Percentiles rank a stretch among this genome's conserved stretches.
Conservation (phyloP, 768 basidiomycete genomes). For the Lactarius evosmus region DNA sequence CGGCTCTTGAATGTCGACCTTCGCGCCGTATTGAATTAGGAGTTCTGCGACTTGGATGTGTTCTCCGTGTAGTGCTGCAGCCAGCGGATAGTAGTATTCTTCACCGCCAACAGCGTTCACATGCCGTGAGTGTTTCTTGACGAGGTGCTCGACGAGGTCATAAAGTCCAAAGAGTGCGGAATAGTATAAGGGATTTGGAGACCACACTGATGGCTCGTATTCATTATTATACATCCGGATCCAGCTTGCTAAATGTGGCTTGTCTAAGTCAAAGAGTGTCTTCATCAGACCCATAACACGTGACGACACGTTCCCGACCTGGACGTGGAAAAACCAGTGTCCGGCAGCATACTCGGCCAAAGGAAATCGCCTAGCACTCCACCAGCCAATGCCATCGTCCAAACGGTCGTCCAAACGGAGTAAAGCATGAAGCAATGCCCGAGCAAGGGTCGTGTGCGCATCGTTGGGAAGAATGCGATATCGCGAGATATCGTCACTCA, state of each 20-base stretch:
- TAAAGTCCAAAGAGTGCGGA: neutral
- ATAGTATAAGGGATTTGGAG: too few relatives aligned
- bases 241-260: too few relatives aligned
- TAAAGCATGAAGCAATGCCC: neutral
- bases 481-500: neutral
- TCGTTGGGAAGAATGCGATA: neutral
- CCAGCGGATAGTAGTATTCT: neutral
- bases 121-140: neutral
- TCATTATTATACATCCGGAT: too few relatives aligned
- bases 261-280: too few relatives aligned
- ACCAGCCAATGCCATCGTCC: too few relatives aligned
- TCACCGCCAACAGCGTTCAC: neutral
- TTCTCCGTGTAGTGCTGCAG: neutral
- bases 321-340: too few relatives aligned
- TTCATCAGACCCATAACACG: too few relatives aligned
- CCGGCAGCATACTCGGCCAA: too few relatives aligned
- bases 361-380: too few relatives aligned
- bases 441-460: neutral
- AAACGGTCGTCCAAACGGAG: neutral
- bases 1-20: neutral
- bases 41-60: neutral
- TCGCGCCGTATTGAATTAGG: neutral
- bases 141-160: neutral
- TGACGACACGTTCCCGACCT: too few relatives aligned
- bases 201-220: too few relatives aligned